Percentiles rank a stretch among this genome's conserved stretches.
phyloP scores from a whole-genome alignment of 225 moss, liverwort and hornwort species.

The Polytrichum formosum region DNA sequence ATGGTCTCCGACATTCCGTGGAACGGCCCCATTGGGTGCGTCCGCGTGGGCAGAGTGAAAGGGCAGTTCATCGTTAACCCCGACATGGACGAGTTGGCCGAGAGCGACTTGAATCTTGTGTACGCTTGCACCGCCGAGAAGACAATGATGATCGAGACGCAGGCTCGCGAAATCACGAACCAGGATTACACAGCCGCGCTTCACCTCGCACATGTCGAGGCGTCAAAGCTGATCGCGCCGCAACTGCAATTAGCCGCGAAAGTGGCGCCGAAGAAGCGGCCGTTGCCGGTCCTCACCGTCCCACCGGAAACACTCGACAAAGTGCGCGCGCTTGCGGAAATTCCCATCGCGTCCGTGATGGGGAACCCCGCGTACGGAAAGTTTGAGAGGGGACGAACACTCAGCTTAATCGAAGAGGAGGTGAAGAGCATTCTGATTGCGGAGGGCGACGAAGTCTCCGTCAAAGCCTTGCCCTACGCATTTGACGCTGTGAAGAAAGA shows the following conservation, averaged over 20 bases:
- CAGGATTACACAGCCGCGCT: slow-evolving; percentile 76
- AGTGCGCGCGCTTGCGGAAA: slow-evolving; percentile 52
- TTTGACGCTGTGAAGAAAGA: slow-evolving; percentile 88
- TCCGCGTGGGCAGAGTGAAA: slow-evolving; percentile 80
- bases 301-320: slow-evolving; percentile 59
- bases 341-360: slow-evolving; percentile 76
- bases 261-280: slow-evolving; percentile 68
- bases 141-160: slow-evolving; percentile 95
- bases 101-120: slow-evolving; percentile 88
- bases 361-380: slow-evolving; percentile 79
- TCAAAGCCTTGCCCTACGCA: slow-evolving; percentile 47
- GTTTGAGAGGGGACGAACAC: slow-evolving; percentile 86
- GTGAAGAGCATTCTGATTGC: slow-evolving; percentile 40
- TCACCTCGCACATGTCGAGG: slow-evolving; percentile 81
- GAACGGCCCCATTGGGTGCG: slow-evolving; percentile 92
- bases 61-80: slow-evolving; percentile 82
- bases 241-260: slow-evolving; percentile 70
- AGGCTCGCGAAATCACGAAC: slow-evolving; percentile 87
- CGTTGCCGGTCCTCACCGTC: slow-evolving; percentile 58
- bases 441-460: slow-evolving; percentile 60
- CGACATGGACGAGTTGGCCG: slow-evolving; percentile 67
- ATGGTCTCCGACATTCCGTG: slow-evolving; percentile 91
- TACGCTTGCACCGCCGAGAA: slow-evolving; percentile 86
- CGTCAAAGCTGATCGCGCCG: slow-evolving; percentile 73
- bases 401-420: slow-evolving; percentile 62